Percentiles rank a stretch among this genome's conserved stretches.
Conservation (phyloP, 768 basidiomycete species). For the Hygrophorus pudorinus region DNA sequence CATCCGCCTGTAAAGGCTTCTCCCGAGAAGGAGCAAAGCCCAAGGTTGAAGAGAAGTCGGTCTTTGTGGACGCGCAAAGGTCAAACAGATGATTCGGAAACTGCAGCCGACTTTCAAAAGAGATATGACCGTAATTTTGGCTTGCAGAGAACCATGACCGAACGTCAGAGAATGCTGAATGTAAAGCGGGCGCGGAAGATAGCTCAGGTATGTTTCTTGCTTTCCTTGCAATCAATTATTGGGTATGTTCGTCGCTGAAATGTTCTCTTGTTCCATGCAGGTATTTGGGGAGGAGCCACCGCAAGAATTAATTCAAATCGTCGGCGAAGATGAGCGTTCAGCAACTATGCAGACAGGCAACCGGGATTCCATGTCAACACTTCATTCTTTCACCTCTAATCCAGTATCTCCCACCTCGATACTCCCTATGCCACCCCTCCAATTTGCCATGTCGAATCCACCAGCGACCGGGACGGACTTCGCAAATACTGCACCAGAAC, state of each 20-base stretch:
- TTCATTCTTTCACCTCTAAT: constrained; percentile 6
- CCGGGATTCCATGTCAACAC: constrained; percentile 15
- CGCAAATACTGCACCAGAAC: too few relatives aligned
- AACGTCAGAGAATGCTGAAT: constrained; percentile 28
- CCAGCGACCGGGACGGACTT: too few relatives aligned
- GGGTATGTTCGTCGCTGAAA: neutral
- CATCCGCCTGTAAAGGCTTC: neutral
- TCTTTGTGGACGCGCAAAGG: constrained; percentile 19
- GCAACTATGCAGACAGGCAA: constrained; percentile 3
- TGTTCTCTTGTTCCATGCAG: constrained; percentile 17
- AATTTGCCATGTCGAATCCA: too few relatives aligned
- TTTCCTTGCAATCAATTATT: neutral
- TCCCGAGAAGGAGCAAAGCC: neutral
- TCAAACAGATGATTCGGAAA: neutral
- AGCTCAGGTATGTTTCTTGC: constrained; percentile 28
- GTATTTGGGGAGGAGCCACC: constrained; percentile 43
- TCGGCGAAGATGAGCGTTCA: constrained; percentile 12
- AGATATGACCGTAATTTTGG: neutral
- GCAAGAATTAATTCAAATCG: constrained; percentile 27
- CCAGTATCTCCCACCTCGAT: neutral
- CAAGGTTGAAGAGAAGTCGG: constrained; percentile 17
- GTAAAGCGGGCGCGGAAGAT: constrained; percentile 42
- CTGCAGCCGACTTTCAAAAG: neutral
- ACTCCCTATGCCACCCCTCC: neutral
- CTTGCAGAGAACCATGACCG: constrained; percentile 12